Evolutionary conservation across 306 rosid species (phyloP), one percentile per base, ranked within the genome.

Genomic region (Fragaria nilgerrensis): DNA sequence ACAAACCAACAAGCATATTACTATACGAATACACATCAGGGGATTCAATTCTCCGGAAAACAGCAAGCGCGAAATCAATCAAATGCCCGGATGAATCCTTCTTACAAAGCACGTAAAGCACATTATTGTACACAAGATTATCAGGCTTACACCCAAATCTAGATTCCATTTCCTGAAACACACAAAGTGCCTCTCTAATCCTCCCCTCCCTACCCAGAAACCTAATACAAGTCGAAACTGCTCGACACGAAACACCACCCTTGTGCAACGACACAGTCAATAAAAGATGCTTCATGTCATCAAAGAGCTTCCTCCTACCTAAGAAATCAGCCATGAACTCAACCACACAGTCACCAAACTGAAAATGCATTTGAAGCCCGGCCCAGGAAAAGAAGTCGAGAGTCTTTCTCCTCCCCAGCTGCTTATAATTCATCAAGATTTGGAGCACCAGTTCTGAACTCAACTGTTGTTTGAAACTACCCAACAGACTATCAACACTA

Each of bases 171-270:
- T 87, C 93, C 61, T 87, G 86, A 74, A 91, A 91, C 88, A 89
- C 61, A 47, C 88, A 84, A 55, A 89, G 68, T 11, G 90, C 93
- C 67, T 91, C 96, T 23, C 49, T 78, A 32, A 87, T 55, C 78
- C 96, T 87, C 45, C 93, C 91, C 64, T 89, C 80, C 84, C 93
- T 91, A 78, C 93, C 96, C 75, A 91, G 82, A 85, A 89, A 88
- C 74, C 91, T 84, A 14, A 91, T 89, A 72, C 90, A 89, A 87
- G 80, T 87, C 1, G 96, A 86, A 74, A 89, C 79, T 5, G 93
- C 74, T 73, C 84, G 84, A 53, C 78, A 65, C 2, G 93, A 89
- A 65, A 91, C 80, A 6, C 63, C 78, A 65, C 91, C 96, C 22
- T 63, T 75, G 8, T 77, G 84, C 52, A 79, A 85, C 2, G 84